Evolutionary conservation across 257 asterid genomes (phyloP), one percentile per base, ranked within the genome.

Genomic region (Galeopsis tetrahit): DNA sequence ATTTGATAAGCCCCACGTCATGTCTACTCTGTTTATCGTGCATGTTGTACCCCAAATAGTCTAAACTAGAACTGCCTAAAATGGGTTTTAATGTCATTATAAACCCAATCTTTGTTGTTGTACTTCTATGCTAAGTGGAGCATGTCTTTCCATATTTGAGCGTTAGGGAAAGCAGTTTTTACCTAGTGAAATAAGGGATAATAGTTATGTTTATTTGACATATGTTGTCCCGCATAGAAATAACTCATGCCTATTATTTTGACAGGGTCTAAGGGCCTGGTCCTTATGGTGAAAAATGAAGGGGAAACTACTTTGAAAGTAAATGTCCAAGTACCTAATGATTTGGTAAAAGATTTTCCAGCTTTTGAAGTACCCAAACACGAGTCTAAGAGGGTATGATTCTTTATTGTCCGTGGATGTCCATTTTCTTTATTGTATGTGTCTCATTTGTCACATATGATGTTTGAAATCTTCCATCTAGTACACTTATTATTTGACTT

Each of bases 211-310:
- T 49, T 58, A 51, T 70, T 11, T 39, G 21, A 51, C 63, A 36
- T 55, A 42, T 48, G 13, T 39, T 52, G 10, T 68, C 75, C 10
- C 42, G 58, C 43, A 33, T 68, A 53, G 56, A 68, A 63, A 28
- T 71, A 64, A 57, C 73, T 28, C 53, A 57, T 2, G 5, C 43
- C 42, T 65, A 33, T 66, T 66, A 17, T 60, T 70, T 75, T 73
- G 70, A 56, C 85, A 88, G 95, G 86, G 66, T 69, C 85, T 63
- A 57, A 81, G 32, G 67, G 69, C 61, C 2, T 80, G 80, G 75
- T 79, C 74, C 73, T 86, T 57, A 66, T 86, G 79, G 86, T 85
- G 73, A 82, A 77, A 79, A 89, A 89, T 75, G 73, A 78, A 71
- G 92, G 86, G 56, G 84, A 77, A 77, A 76, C 56, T 79, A 72